Percentiles rank a stretch among this genome's conserved stretches.
Conservation (phyloP, 2,329 filamentous ascomycete species). For the Hypoxylon sp. region DNA sequence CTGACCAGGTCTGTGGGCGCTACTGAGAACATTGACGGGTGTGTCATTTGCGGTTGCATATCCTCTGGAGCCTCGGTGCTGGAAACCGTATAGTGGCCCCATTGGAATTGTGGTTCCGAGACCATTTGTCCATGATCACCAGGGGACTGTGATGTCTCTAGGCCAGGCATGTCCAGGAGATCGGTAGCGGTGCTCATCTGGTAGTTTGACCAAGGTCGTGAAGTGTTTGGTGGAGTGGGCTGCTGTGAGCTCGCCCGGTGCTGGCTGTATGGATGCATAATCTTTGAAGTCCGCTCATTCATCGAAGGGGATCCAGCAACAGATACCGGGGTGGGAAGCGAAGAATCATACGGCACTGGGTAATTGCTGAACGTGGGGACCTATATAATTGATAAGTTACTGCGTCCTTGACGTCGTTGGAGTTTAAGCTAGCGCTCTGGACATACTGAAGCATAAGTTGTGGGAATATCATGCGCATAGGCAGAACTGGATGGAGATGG, state of each 20-base stretch:
- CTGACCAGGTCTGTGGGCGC: conserved; percentile 48
- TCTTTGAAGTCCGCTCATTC: conserved; percentile 60
- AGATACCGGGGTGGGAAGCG: conserved; percentile 67
- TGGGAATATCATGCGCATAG: conserved; percentile 50
- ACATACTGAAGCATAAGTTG: conserved; percentile 52
- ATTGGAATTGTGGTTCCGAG: conserved; percentile 54
- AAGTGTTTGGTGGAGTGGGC: conserved; percentile 64
- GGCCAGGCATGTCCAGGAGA: conserved; percentile 58
- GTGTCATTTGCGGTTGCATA: conserved; percentile 50
- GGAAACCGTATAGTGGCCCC: conserved; percentile 58
- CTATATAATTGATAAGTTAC: conserved; percentile 47
- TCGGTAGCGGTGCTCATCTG: conserved; percentile 60
- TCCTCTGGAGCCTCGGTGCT: conserved; percentile 51
- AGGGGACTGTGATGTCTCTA: conserved; percentile 55
- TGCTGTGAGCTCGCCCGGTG: conserved; percentile 60
- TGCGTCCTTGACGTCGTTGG: conserved; percentile 12
- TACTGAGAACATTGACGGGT: conserved; percentile 47
- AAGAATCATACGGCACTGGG: conserved; percentile 59
- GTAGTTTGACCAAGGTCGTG: conserved; percentile 62
- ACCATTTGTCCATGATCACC: conserved; percentile 54
- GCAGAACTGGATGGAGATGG: conserved; percentile 47
- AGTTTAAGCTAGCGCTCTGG: conserved; percentile 9
- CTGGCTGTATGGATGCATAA: conserved; percentile 58
- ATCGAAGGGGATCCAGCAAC: conserved; percentile 64
- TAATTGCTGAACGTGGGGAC: conserved; percentile 59